Percentiles rank a stretch among this genome's conserved stretches.
Conservation (phyloP, 805 yeast species). For the Blastobotrys americana region DNA sequence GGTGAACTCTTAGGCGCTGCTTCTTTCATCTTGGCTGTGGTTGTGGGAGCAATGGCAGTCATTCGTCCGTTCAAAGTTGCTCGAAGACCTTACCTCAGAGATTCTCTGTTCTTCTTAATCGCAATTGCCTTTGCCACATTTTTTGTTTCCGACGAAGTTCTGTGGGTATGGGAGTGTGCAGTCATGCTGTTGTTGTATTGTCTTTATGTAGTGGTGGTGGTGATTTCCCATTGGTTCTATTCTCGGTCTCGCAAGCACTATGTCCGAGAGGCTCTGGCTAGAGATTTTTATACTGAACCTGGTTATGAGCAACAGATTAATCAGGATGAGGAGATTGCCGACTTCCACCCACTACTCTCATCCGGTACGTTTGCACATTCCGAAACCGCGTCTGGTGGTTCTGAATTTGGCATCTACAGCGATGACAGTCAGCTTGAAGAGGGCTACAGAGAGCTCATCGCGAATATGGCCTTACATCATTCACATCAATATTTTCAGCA, state of each 20-base stretch:
- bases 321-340: conserved; percentile 18
- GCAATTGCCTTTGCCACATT: conserved; percentile 45
- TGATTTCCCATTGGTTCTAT: conserved; percentile 36
- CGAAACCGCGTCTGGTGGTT: background rate
- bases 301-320: conserved; percentile 16
- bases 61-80: conserved; percentile 55
- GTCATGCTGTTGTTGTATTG: conserved; percentile 51
- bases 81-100: conserved; percentile 46
- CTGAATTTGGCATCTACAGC: too few species aligned
- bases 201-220: conserved; percentile 47
- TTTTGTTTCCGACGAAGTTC: conserved; percentile 48
- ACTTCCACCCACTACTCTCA: background rate
- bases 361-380: conserved; percentile 2
- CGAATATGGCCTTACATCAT: conserved; percentile 11
- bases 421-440: conserved; percentile 19
- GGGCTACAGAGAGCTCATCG: conserved; percentile 18
- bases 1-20: conserved; percentile 93
- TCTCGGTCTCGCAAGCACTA: conserved; percentile 7
- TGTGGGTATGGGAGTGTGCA: conserved; percentile 50
- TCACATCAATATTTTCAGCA: background rate
- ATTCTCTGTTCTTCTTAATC: conserved; percentile 47
- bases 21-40: conserved; percentile 69
- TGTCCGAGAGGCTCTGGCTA: conserved; percentile 18
- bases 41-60: conserved; percentile 72
- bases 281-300: conserved; percentile 20